Evolutionary conservation across 495 filamentous ascomycete genomes (phyloP).

Genomic region (Aspergillus baeticus): DNA sequence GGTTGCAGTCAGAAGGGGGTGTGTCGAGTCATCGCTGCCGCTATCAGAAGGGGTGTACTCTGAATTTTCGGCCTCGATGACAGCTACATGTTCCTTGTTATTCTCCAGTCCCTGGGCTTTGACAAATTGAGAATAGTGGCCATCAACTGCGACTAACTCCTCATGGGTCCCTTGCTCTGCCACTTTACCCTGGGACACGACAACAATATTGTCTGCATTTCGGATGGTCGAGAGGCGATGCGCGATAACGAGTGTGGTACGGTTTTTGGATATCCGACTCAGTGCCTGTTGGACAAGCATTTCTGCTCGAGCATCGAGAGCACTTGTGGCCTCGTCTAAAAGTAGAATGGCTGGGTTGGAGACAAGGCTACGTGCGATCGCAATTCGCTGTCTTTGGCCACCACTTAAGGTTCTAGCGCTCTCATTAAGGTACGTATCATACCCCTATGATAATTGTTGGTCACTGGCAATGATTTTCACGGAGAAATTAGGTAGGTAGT

Average conservation of each 20-base stretch:
- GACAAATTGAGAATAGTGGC: conserved; percentile 75
- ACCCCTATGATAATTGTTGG: no score
- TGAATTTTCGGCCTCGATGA: no score
- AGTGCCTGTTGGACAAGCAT: conserved; percentile 94
- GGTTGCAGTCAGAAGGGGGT: not conserved
- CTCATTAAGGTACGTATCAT: conserved; percentile 92
- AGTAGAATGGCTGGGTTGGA: conserved; percentile 93
- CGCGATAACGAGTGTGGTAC: conserved; percentile 94
- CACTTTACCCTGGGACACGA: conserved; percentile 79
- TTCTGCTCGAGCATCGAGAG: conserved; percentile 93
- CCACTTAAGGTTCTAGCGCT: conserved; percentile 88
- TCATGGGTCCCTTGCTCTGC: conserved; percentile 85
- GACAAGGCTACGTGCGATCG: conserved; percentile 84
- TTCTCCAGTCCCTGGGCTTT: conserved; percentile 68
- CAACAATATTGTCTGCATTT: conserved; percentile 90
- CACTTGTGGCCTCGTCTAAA: conserved; percentile 94
- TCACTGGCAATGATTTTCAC: no score
- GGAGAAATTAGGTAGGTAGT: not conserved
- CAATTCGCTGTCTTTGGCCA: conserved; percentile 94
- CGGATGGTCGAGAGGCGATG: conserved; percentile 93
- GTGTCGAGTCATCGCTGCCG: no score
- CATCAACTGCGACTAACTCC: conserved; percentile 55
- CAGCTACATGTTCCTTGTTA: conserved; percentile 15
- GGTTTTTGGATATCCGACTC: conserved; percentile 77
- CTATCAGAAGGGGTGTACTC: no score